Evolutionary conservation across 805 yeast species (phyloP), one percentile per base, ranked within the genome.

Genomic region (Saturnispora hagleri): DNA sequence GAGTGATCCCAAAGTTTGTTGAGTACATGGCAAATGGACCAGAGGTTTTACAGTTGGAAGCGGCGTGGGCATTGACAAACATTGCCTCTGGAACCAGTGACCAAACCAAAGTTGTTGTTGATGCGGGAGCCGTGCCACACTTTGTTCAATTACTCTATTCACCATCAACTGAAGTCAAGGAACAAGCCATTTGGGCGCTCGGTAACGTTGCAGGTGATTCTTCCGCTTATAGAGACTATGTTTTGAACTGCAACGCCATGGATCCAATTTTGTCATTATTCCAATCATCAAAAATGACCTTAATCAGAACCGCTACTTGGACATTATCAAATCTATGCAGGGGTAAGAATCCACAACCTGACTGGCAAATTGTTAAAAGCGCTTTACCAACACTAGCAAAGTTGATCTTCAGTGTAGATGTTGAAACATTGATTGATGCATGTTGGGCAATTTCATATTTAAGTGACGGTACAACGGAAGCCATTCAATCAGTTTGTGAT

Each of bases 191-290:
- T 60, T 93, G 99, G 99, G 98, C 99, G 28, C 75, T 93, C 59
- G 99, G 99, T 71, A 93, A 93, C 67, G 96, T 93, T 67, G 98
- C 99, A 27, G 99, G 99, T 69, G 99, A 93, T 68, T 88, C 96
- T 15, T 79, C 97, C 8, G 73, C 76, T 42, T 89, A 82, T 75
- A 83, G 99, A 73, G 98, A 93, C 72, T 84, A 77, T 61, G 98
- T 93, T 44, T 75, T 93, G 60, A 71, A 76, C 43, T 84, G 89
- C 61, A 83, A 85, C 57, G 97, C 97, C 24, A 86, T 93, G 86
- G 83, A 79, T 56, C 96, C 97, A 7, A 85, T 93, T 53, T 75
- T 93, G 62, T 73, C 80, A 9, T 73, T 93, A 55, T 86, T 93
- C 71, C 80, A 80, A 63, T 77, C 86, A 27, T 79, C 95, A 51